phyloP scores from a whole-genome alignment of 371 early-diverging fungal species.

The Mucor irregularis region DNA sequence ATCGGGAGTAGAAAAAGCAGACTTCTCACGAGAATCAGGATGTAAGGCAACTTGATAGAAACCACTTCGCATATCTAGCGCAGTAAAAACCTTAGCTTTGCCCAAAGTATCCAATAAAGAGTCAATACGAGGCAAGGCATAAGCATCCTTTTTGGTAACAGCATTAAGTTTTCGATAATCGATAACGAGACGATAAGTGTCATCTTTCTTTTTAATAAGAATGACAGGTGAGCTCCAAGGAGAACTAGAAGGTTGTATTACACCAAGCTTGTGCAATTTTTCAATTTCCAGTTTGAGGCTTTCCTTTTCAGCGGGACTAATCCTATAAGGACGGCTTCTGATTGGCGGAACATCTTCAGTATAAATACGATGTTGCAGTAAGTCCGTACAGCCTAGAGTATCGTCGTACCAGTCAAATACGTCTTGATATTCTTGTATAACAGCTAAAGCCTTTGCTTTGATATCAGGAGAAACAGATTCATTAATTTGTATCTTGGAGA shows the following conservation, averaged over 20 bases:
- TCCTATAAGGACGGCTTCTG: not conserved
- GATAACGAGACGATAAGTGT: constrained; percentile 29
- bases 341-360: constrained; percentile 14
- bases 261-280: constrained; percentile 8
- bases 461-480: not conserved
- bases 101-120: constrained; percentile 29
- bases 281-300: constrained; percentile 17
- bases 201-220: constrained; percentile 48
- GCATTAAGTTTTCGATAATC: constrained; percentile 37
- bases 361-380: constrained; percentile 6
- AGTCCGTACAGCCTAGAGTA: not conserved
- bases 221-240: constrained; percentile 37
- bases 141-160: constrained; percentile 34
- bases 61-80: constrained; percentile 21
- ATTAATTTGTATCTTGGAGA: not conserved
- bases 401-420: constrained; percentile 7
- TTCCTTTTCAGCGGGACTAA: not conserved
- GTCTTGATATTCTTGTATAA: not conserved
- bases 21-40: constrained; percentile 27
- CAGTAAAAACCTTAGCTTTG: not conserved
- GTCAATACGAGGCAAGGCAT: constrained; percentile 43
- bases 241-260: constrained; percentile 18
- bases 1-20: constrained; percentile 44
- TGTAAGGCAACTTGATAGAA: constrained; percentile 39
- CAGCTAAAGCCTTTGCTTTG: not conserved